These are phyloP conservation scores for Plasmodium gaboni DNA, from an alignment of 169 alveolate species.

Conservation along the genomic window DNA sequence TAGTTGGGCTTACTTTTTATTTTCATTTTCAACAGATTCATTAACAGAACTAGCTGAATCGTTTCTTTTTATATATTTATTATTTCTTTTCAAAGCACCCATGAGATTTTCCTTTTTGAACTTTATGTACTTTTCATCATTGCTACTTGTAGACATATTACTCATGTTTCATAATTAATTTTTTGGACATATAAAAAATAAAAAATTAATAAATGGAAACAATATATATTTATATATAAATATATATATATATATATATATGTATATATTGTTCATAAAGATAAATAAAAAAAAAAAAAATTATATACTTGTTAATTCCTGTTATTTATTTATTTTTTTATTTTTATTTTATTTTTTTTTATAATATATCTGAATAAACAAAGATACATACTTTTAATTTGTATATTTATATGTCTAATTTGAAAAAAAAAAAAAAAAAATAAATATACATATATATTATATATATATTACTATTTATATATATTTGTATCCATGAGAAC, in stretches of 20 bases:
- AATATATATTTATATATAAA: slow-evolving; percentile 6
- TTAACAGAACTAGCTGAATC: slow-evolving; percentile 3
- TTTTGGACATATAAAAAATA: background rate
- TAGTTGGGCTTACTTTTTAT: slow-evolving; percentile 21
- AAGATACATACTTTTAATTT: too few relatives aligned
- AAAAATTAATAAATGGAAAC: background rate
- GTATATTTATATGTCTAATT: too few relatives aligned
- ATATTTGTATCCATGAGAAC: too few relatives aligned
- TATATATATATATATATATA: background rate
- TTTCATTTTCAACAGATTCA: slow-evolving; percentile 20
- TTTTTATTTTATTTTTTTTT: too few relatives aligned
- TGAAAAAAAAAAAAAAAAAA: too few relatives aligned
- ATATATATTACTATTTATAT: too few relatives aligned
- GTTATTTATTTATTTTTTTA: too few relatives aligned
- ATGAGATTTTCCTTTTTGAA: slow-evolving; percentile 11
- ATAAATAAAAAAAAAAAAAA: background rate
- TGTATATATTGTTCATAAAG: background rate
- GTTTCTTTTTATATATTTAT: background rate
- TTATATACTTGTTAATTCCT: background rate
- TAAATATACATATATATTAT: too few relatives aligned
- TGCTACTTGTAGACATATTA: slow-evolving; percentile 8
- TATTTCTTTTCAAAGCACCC: slow-evolving; percentile 1
- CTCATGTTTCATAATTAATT: slow-evolving; percentile 33
- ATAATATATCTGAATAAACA: too few relatives aligned
- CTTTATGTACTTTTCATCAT: slow-evolving; percentile 6